Conservation (phyloP, 1,139 yeast species). For the Blastobotrys illinoisensis region DNA sequence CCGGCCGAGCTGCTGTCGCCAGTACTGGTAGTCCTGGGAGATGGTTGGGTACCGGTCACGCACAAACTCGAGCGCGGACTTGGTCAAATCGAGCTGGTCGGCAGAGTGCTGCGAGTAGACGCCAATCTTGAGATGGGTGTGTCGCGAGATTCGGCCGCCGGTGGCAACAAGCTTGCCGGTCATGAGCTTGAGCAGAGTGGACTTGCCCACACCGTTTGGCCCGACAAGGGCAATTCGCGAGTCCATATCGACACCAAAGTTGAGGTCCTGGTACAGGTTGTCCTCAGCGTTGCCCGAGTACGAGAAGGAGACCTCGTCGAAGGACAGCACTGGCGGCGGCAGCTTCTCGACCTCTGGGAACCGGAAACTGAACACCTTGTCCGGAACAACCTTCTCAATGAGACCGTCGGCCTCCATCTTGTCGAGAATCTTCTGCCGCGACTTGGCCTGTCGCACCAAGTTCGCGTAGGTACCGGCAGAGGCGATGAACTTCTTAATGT, state of each 20-base stretch:
- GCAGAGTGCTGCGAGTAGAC: slow-evolving; percentile 99
- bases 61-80: slow-evolving; percentile 92
- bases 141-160: slow-evolving; percentile 92
- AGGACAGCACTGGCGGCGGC: slow-evolving; percentile 98
- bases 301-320: slow-evolving; percentile 89
- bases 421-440: slow-evolving; percentile 97
- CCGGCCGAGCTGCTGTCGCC: slow-evolving; percentile 98
- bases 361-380: slow-evolving; percentile 86
- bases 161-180: slow-evolving; percentile 90
- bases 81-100: slow-evolving; percentile 93
- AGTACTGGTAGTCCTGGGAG: slow-evolving; percentile 97
- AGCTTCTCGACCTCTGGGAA: slow-evolving; percentile 95
- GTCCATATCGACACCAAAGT: slow-evolving; percentile 99
- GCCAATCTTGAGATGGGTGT: slow-evolving; percentile 96
- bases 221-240: slow-evolving; percentile 97
- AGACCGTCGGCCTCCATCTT: slow-evolving; percentile 99
- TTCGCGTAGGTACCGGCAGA: slow-evolving; percentile 99
- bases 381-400: slow-evolving; percentile 87
- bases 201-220: slow-evolving; percentile 99
- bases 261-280: slow-evolving; percentile 82
- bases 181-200: slow-evolving; percentile 92
- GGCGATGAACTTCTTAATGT: slow-evolving; percentile 97
- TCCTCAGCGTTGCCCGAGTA: slow-evolving; percentile 85
- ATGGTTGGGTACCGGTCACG: slow-evolving; percentile 85
- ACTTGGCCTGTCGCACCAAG: slow-evolving; percentile 96